Base-by-base conservation (phyloP, 2,329 filamentous ascomycete genomes). In the Scopulariopsis brevicaulis region DNA sequence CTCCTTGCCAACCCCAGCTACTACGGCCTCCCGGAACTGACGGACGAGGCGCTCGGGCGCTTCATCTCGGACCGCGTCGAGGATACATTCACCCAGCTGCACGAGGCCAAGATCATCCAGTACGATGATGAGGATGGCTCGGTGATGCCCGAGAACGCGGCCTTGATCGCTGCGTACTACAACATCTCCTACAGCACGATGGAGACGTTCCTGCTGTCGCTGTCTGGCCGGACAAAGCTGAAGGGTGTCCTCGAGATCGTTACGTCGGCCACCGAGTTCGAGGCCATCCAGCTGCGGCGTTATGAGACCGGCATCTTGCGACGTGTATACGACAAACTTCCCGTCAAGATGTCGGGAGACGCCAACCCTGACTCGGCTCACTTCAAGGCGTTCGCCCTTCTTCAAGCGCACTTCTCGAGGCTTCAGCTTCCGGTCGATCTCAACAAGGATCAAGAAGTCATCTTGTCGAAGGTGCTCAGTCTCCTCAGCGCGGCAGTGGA, bases 111-210 rank as follows among this genome's bases (percentile, higher is more conserved):
- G 78, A 93, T 99, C 62, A 91, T 99, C 64, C 92, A 97, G 65
- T 82, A 96, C 54, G 93, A 97, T 63, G 92, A 96, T 67, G 91
- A 95, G 55, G 93, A 97, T 68, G 93, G 96, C 65, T 86, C 85
- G 1, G 86, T 97, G 52, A 82, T 88, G 20, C 92, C 94, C 15
- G 83, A 96, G 65, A 97, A 99, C 70, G 89, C 93, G 2, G 94
- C 94, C 64, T 96, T 96, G 89, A 97, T 99, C 67, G 91, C 90
- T 11, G 91, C 94, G 1, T 97, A 99, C 78, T 99, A 99, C 80
- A 97, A 96, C 73, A 96, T 99, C 67, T 96, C 93, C 6, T 97
- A 96, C 74, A 89, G 96, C 70, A 99, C 94, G 2, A 99, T 99
- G 92, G 93, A 99, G 74, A 99, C 94, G 0, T 93, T 99, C 79